phyloP scores from a whole-genome alignment of 257 asterid genomes.

The Capsicum pubescens region DNA sequence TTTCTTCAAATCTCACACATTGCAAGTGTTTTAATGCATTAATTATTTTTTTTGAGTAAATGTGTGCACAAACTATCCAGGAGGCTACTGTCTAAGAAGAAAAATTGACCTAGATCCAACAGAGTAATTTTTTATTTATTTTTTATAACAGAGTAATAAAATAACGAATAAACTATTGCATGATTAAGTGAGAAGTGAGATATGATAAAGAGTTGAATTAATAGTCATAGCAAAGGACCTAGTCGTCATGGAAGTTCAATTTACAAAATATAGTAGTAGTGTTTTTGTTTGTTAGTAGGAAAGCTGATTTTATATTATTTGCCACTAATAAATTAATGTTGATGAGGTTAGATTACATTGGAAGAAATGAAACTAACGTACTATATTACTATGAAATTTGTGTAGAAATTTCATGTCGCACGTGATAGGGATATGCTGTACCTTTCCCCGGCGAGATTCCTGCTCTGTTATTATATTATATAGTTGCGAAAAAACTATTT shows the following conservation, averaged over 20 bases:
- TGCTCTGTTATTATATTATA: slow-evolving; percentile 17
- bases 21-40: too few species aligned
- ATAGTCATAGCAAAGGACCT: slow-evolving; percentile 10
- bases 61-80: too few species aligned
- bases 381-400: slow-evolving; percentile 16
- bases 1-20: too few species aligned
- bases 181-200: slow-evolving; percentile 22
- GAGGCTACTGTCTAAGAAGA: not conserved
- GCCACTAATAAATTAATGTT: not conserved
- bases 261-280: not conserved
- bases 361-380: slow-evolving; percentile 25
- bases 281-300: slow-evolving; percentile 37
- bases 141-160: not conserved
- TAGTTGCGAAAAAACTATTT: not conserved
- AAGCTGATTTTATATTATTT: slow-evolving; percentile 20
- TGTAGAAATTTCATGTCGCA: slow-evolving; percentile 37
- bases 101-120: not conserved
- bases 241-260: slow-evolving; percentile 20
- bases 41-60: too few species aligned
- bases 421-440: slow-evolving; percentile 54
- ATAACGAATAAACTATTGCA: slow-evolving; percentile 8
- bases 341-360: slow-evolving; percentile 25
- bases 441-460: slow-evolving; percentile 71
- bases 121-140: too few species aligned
- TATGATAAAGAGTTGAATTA: not conserved